Evolutionary conservation across 768 basidiomycete species (phyloP).

Genomic region (Naganishia friedmannii): DNA sequence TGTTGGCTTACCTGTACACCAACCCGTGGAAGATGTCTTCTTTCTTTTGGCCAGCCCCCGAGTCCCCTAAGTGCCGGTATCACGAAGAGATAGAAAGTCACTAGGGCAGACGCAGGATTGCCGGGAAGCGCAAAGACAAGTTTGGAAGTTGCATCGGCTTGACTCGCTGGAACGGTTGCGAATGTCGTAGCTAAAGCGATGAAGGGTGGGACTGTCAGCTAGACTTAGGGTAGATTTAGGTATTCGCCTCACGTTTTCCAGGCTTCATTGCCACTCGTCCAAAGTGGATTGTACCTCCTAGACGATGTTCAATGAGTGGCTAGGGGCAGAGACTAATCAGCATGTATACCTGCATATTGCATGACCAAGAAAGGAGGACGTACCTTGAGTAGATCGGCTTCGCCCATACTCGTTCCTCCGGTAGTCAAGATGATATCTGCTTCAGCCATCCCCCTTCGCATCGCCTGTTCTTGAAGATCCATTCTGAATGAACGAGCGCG

Average conservation of each 20-base stretch:
- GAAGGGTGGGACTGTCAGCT: background rate
- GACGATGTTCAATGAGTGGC: slow-evolving; percentile 76
- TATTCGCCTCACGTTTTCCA: slow-evolving; percentile 47
- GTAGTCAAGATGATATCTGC: slow-evolving; percentile 80
- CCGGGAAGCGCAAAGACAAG: slow-evolving; percentile 81
- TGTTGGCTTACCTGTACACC: slow-evolving; percentile 59
- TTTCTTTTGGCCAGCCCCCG: slow-evolving; percentile 63
- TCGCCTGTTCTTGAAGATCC: slow-evolving; percentile 54
- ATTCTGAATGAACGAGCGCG: slow-evolving; percentile 13
- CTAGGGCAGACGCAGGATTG: slow-evolving; percentile 82
- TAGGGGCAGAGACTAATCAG: slow-evolving; percentile 43
- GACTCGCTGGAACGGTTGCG: slow-evolving; percentile 63
- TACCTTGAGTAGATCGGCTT: slow-evolving; percentile 70
- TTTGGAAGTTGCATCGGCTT: slow-evolving; percentile 54
- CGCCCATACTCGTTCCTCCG: slow-evolving; percentile 88
- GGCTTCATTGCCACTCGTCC: slow-evolving; percentile 77
- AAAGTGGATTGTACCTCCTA: slow-evolving; percentile 75
- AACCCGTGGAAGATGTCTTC: slow-evolving; percentile 63
- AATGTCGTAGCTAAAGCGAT: slow-evolving; percentile 70
- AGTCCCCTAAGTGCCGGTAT: slow-evolving; percentile 71
- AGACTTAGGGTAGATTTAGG: too few species aligned
- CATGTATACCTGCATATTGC: background rate
- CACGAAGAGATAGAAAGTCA: slow-evolving; percentile 80
- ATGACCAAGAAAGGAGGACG: background rate
- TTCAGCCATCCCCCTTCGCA: slow-evolving; percentile 60